phyloP scores from a whole-genome alignment of 257 asterid genomes.

The Hygrophila difformis region DNA sequence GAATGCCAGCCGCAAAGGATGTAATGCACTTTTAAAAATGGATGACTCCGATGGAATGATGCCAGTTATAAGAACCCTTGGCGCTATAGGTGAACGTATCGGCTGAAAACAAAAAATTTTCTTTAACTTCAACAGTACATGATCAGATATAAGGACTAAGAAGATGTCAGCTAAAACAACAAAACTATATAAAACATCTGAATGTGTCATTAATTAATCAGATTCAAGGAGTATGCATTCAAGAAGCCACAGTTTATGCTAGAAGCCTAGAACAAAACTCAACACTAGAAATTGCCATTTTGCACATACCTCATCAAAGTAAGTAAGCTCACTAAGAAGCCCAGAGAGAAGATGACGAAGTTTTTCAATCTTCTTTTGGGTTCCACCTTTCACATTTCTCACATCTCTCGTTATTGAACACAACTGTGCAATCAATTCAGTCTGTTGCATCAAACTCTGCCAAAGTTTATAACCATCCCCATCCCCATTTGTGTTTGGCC shows the following conservation, averaged over 20 bases:
- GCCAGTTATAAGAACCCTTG: conserved; percentile 79
- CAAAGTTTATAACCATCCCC: conserved; percentile 89
- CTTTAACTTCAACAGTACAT: conserved; percentile 9
- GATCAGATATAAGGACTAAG: neutral
- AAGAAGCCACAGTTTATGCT: conserved; percentile 2
- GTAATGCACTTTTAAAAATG: conserved; percentile 79
- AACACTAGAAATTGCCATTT: neutral
- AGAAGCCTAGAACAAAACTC: too few species aligned
- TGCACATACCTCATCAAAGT: conserved; percentile 77
- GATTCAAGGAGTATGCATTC: conserved; percentile 1
- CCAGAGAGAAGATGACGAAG: conserved; percentile 95
- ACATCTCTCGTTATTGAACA: conserved; percentile 94
- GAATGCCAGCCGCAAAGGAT: conserved; percentile 83
- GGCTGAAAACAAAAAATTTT: conserved; percentile 51
- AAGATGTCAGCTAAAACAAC: too few species aligned
- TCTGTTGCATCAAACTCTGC: conserved; percentile 97
- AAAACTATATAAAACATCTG: neutral
- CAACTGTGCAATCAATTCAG: conserved; percentile 89
- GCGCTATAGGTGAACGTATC: conserved; percentile 89
- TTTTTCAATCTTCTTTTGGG: conserved; percentile 93
- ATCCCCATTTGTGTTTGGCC: conserved; percentile 48
- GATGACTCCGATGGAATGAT: conserved; percentile 94
- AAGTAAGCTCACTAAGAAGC: conserved; percentile 97
- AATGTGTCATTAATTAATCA: neutral
- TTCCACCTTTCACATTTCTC: conserved; percentile 88